Evolutionary conservation across 1,139 yeast genomes (phyloP), one percentile per base, ranked within the genome.

Genomic region (Candida labiduridarum): DNA sequence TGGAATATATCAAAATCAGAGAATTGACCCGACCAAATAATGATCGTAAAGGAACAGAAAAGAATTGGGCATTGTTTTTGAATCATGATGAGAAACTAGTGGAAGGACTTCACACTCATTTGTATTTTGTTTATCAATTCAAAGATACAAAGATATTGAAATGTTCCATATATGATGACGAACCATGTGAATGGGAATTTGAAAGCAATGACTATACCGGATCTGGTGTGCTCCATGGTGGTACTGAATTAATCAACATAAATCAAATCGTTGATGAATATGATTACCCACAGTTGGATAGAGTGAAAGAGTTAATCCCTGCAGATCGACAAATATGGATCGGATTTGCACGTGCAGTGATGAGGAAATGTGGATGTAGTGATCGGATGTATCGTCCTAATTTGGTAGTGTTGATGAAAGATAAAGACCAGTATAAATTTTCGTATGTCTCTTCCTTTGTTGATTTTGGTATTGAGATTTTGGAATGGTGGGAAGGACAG

Each of bases 281-380:
- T 43, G 39, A 30, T 16, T 33, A 30, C 11, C 39, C 38, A 15
- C 33, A 38, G 40, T 22, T 49, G 38, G 16, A 49, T 36, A 35
- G 18, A 47, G 4, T 52, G 57, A 44, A 42, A 42, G 38, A 33
- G 3, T 43, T 9, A 43, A 52, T 18, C 43, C 53, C 2, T n/a
- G 45, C 42, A 8, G 38, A 33, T 66, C 63, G 73, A 43, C 79
- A 79, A 53, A 68, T 78, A 54, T 80, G 83, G 83, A 60, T 79
- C 15, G 81, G 82, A 0, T 75, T 79, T 55, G 80, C 80, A 1
- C 68, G 82, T 50, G 73, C 81, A 2, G 80, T 78, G 55, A 56
- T 79, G n/a, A 65, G 65, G 35, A 55, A 62, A 2, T 79, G 83
- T 64, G 81, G 82, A 0, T 79, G 84, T 62, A 79, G 81, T 18